Conservation (phyloP, 1,284 basidiomycete species). For the Lignosus rhinocerotis region DNA sequence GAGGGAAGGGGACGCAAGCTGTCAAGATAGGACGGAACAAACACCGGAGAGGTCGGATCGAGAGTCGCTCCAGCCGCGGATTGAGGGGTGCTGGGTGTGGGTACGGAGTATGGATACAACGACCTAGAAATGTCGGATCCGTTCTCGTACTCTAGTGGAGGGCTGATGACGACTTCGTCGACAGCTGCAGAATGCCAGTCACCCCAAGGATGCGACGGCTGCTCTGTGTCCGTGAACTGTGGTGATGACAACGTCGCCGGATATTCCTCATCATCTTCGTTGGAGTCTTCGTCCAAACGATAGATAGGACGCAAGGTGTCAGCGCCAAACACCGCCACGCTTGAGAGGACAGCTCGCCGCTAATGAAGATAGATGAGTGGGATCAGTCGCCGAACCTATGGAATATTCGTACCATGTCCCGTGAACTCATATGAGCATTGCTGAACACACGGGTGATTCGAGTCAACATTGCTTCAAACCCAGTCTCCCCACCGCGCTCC, state of each 20-base stretch:
- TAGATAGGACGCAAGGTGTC: slow-evolving; percentile 3
- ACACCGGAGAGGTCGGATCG: slow-evolving; percentile 11
- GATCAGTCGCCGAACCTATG: neutral
- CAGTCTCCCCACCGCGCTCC: neutral
- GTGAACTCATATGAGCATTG: neutral
- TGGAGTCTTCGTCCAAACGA: slow-evolving; percentile 5
- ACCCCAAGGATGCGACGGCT: neutral
- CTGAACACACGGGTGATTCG: slow-evolving; percentile 5
- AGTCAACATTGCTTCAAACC: slow-evolving; percentile 9
- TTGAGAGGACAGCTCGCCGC: slow-evolving; percentile 1
- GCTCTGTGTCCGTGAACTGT: neutral
- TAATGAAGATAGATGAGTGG: neutral
- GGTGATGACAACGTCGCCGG: neutral
- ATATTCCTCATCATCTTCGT: slow-evolving; percentile 4
- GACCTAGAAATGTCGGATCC: neutral
- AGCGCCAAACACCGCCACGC: neutral
- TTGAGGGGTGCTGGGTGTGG: neutral
- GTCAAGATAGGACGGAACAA: slow-evolving; percentile 16
- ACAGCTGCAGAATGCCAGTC: neutral
- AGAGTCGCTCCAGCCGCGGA: neutral
- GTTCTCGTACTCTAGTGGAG: neutral
- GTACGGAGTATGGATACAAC: neutral
- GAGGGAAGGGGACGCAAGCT: slow-evolving; percentile 8
- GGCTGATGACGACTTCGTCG: neutral
- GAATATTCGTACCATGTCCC: slow-evolving; percentile 1